Conservation (phyloP, 768 basidiomycete species). For the Nevesoporus exiguus region DNA sequence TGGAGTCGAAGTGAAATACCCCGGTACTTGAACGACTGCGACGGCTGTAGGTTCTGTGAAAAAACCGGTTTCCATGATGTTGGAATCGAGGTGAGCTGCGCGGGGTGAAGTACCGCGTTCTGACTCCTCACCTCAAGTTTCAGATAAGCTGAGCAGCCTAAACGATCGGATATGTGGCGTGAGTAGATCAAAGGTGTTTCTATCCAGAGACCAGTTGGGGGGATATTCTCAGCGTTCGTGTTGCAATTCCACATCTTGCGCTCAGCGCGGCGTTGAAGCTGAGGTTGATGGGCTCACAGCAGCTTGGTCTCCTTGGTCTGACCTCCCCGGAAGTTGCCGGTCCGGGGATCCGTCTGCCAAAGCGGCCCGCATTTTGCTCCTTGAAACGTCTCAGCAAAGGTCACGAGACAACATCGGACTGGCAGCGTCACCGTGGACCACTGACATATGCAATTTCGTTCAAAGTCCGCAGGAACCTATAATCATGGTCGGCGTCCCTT, state of each 20-base stretch:
- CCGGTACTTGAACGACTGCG: constrained; percentile 74
- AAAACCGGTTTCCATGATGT: not conserved
- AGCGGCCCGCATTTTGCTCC: too few species aligned
- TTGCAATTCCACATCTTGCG: not conserved
- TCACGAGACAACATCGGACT: not conserved
- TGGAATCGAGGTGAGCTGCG: not conserved
- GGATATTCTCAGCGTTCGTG: constrained; percentile 2
- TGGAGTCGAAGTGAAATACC: constrained; percentile 64
- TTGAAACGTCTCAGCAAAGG: not conserved
- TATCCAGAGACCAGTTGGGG: constrained; percentile 41
- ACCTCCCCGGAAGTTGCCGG: not conserved
- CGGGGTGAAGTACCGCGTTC: not conserved
- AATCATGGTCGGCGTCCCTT: not conserved
- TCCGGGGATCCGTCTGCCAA: not conserved
- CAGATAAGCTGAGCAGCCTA: constrained; percentile 56
- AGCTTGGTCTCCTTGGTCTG: too few species aligned
- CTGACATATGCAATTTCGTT: not conserved
- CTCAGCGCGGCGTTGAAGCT: too few species aligned
- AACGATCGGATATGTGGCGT: constrained; percentile 47
- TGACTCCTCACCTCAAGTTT: constrained; percentile 72
- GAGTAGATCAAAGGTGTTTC: constrained; percentile 69
- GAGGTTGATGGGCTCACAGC: not conserved
- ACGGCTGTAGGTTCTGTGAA: constrained; percentile 64
- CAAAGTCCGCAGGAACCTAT: not conserved
- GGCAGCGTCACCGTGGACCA: not conserved